Evolutionary conservation across 1,139 yeast genomes (phyloP), one percentile per base, ranked within the genome.

Genomic region (Blastobotrys arbuscula): DNA sequence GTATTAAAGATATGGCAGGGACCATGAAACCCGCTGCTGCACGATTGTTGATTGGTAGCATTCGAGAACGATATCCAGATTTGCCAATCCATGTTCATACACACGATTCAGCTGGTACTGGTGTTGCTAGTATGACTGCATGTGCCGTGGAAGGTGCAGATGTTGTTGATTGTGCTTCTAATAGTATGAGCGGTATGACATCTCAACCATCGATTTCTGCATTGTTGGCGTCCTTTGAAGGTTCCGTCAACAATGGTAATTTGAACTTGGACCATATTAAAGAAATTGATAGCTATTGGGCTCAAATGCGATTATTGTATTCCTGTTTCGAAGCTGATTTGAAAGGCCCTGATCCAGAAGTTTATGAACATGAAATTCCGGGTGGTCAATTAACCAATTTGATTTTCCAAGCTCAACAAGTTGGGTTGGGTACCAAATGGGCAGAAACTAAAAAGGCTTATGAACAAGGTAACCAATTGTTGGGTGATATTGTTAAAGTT

Each of bases 1-100:
- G 97, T 71, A 92, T 92, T 66, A 92, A 92, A 73, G 99, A 92
- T 73, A 92, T 92, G 99, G 99, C 99, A 47, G 99, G 99, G 73
- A 90, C 97, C 53, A 71, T 92, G 74, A 90, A 92, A 72, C 98
- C 99, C 53, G 77, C 80, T 54, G 98, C 98, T 54, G 98, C 98
- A 40, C 81, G 77, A 48, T 58, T 82, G 49, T 79, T 92, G 66
- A 77, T 92, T 62, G 81, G 92, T 51, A 74, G 87, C 31, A 81
- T 92, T 59, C 82, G 98, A 70, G 79, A 79, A 53, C 83, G 79
- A 69, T 88, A 87, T 71, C 98, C 99, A 47, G 80, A 87, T 63
- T 77, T 94, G 65, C 97, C 97, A 58, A 90, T 92, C 64, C 99
- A 92, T 68, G 97, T 92, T 44, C 99, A 92, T 72, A 90, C 98